Percentiles rank a stretch among this genome's conserved stretches.
phyloP scores from a whole-genome alignment of 1,139 yeast species.

The Yamadazyma oceani region DNA sequence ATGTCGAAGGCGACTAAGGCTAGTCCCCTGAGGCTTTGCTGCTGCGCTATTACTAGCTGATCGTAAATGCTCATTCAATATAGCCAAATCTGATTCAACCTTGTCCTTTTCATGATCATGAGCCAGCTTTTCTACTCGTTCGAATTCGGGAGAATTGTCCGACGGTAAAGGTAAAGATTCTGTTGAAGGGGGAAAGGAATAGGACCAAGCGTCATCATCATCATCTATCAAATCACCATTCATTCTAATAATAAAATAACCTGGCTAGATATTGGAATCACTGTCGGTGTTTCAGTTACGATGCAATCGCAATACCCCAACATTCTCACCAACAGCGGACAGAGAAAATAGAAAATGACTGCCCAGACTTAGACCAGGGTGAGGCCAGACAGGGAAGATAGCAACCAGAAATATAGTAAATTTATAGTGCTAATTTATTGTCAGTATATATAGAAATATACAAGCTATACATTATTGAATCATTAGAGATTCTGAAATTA shows the following conservation, averaged over 20 bases:
- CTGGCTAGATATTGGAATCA: background rate
- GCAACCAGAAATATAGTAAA: background rate
- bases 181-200: slow-evolving; percentile 43
- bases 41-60: background rate
- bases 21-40: background rate
- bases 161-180: slow-evolving; percentile 23
- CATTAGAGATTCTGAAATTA: slow-evolving; percentile 5
- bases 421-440: background rate
- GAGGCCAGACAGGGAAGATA: background rate
- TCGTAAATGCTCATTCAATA: slow-evolving; percentile 12
- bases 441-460: slow-evolving; percentile 4
- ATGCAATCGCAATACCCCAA: too few species aligned
- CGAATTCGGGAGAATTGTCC: background rate
- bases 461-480: slow-evolving; percentile 5
- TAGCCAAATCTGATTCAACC: slow-evolving; percentile 7
- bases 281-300: too few species aligned
- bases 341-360: too few species aligned
- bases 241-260: too few species aligned
- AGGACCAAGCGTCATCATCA: slow-evolving; percentile 47
- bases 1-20: background rate
- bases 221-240: slow-evolving; percentile 19
- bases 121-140: background rate
- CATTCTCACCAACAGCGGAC: too few species aligned
- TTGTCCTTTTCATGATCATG: background rate
- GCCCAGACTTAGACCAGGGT: too few species aligned